Percentiles rank a stretch among this genome's conserved stretches.
Conservation (phyloP, 169 alveolate genomes). For the Eimeria sp. region DNA sequence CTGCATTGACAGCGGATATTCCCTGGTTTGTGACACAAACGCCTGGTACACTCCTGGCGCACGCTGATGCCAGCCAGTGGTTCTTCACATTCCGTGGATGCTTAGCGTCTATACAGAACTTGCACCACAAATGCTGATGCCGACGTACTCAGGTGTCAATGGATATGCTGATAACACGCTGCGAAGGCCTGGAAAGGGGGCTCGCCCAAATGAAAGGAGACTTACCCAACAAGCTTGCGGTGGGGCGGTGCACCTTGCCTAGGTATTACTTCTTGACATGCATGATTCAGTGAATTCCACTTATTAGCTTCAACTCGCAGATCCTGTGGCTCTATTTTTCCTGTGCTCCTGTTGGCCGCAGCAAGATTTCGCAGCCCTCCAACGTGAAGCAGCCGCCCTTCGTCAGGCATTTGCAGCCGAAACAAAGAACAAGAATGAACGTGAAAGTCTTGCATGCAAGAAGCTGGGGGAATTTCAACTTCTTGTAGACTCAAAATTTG, state of each 20-base stretch:
- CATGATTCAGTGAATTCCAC: not conserved
- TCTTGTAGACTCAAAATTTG: conserved; percentile 77
- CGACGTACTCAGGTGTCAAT: conserved; percentile 52
- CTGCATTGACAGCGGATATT: not conserved
- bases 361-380: conserved; percentile 79
- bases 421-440: conserved; percentile 54
- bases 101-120: not conserved
- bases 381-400: conserved; percentile 65
- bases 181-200: conserved; percentile 82
- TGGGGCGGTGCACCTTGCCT: not conserved
- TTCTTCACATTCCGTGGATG: not conserved
- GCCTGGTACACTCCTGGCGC: too few relatives aligned
- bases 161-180: conserved; percentile 81
- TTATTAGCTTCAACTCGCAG: not conserved
- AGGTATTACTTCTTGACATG: not conserved
- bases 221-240: conserved; percentile 83
- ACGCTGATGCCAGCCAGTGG: not conserved
- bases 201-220: conserved; percentile 85
- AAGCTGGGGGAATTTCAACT: conserved; percentile 79
- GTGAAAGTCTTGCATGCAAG: conserved; percentile 68
- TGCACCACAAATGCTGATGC: not conserved
- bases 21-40: not conserved
- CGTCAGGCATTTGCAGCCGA: conserved; percentile 76
- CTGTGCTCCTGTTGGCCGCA: conserved; percentile 24
- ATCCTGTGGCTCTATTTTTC: not conserved